These are phyloP conservation scores for Coccomyxa sp. DNA, from an alignment of 139 green algal genomes.

Conservation along the genomic window DNA sequence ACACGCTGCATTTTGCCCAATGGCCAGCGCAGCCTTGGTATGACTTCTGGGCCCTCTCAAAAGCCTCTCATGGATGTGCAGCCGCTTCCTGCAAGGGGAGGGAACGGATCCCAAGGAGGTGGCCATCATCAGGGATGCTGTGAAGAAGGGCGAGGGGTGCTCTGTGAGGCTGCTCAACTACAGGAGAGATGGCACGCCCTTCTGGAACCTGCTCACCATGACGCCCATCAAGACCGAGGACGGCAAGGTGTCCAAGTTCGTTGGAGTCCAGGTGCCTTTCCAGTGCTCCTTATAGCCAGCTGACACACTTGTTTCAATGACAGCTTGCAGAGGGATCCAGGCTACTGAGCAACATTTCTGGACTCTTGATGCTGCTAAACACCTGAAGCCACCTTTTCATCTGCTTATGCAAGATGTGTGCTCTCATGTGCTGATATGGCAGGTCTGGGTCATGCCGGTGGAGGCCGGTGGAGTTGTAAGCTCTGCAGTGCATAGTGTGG, in stretches of 20 bases:
- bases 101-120: slow-evolving; percentile 89
- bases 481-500: no score
- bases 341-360: neutral
- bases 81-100: slow-evolving; percentile 96
- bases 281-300: no score
- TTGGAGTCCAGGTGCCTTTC: slow-evolving; percentile 77
- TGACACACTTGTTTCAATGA: neutral
- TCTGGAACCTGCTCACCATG: slow-evolving; percentile 96
- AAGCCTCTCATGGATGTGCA: slow-evolving; percentile 28
- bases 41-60: no score
- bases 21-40: no score
- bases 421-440: no score
- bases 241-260: slow-evolving; percentile 80
- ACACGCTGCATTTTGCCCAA: no score
- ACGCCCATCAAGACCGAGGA: slow-evolving; percentile 89
- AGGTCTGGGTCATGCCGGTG: no score
- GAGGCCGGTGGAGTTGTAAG: no score
- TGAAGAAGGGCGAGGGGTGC: slow-evolving; percentile 59
- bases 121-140: slow-evolving; percentile 66
- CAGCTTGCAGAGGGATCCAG: neutral
- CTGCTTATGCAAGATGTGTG: no score
- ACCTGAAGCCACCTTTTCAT: no score
- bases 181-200: slow-evolving; percentile 84
- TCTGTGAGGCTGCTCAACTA: slow-evolving; percentile 90
- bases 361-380: no score